Evolutionary conservation across 495 filamentous ascomycete genomes (phyloP), one percentile per base, ranked within the genome.

Genomic region (Rhypophila decipiens): DNA sequence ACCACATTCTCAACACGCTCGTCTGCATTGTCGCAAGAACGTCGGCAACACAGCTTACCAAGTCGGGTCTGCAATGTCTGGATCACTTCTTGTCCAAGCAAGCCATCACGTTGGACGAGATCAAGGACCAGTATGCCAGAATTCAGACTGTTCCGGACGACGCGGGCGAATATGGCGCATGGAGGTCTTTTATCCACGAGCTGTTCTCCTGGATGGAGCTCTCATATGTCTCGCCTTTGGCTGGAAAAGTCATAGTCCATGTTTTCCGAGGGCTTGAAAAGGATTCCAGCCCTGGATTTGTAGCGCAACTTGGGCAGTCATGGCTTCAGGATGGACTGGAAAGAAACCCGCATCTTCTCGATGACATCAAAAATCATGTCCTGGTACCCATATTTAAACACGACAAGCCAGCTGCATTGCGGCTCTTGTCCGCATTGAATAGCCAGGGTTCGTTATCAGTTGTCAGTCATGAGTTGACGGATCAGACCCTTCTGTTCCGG

Each of bases 291-390:
- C 23, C 1, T 9, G 59, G 49, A 45, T 66, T 73, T 31, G 59
- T 70, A 7, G 48, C 71, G 11, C 60, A 67, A 9, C 38, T 66
- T 15, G 81, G 78, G 77, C 61, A 71, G 36, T 47, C 54, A 13
- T 78, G 74, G 58, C 68, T 82, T 19, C 64, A 69, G 36, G 65
- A 61, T 38, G 66, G 60, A 29, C 50, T 80, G 9, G 42, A 72
- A 24, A 67, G 66, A 15, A 69, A 82, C 39, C 61, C 72, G 8
- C 72, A 76, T n/a, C 65, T 69, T 31, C 49, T 89, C 8, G 83
- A 85, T 47, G 72, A 78, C 39, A 73, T 89, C 38, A 86, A 83
- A 47, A 77, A 75, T 35, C 83, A 91, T 61, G 70, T 90, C n/a
- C 77, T 95, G 18, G 75, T 85, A 0, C 75, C 78, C 1, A 64